Conservation (phyloP, 2,329 filamentous ascomycete species). For the Cercospora brassicicola region DNA sequence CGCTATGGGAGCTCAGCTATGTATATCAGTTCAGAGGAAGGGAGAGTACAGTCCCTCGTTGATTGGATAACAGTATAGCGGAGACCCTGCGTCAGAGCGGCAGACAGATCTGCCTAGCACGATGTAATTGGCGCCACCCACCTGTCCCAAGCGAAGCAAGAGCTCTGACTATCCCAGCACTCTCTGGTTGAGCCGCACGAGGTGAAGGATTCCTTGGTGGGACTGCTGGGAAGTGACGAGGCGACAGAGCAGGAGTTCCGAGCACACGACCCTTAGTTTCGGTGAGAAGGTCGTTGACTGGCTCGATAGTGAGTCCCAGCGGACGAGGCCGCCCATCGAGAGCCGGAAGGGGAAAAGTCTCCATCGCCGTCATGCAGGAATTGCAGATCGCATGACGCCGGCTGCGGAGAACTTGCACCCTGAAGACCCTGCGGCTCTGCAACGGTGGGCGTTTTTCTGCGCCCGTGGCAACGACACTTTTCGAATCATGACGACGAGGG, state of each 20-base stretch:
- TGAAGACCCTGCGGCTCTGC: constrained; percentile 15
- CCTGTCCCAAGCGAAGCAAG: constrained; percentile 8
- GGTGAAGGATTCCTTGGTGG: neutral
- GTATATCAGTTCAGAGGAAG: constrained; percentile 2
- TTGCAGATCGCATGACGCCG: constrained; percentile 20
- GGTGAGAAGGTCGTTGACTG: neutral
- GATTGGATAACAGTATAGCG: constrained; percentile 16
- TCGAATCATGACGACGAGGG: neutral
- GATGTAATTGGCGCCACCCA: constrained; percentile 16
- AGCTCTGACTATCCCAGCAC: neutral
- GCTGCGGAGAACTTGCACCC: constrained; percentile 11
- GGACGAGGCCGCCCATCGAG: constrained; percentile 2
- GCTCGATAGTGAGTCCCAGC: constrained; percentile 7
- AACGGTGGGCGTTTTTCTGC: neutral
- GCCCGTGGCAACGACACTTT: neutral
- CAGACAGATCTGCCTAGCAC: constrained; percentile 20
- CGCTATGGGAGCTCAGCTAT: neutral
- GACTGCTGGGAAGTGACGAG: constrained; percentile 11
- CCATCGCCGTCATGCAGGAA: neutral
- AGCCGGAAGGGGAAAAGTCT: neutral
- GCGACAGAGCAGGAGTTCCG: neutral
- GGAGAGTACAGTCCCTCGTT: neutral
- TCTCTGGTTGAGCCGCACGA: constrained; percentile 7
- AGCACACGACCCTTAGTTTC: neutral
- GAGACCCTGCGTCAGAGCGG: constrained; percentile 29